Evolutionary conservation across 495 filamentous ascomycete species (phyloP), one percentile per base, ranked within the genome.

Genomic region (Neurospora sp.): DNA sequence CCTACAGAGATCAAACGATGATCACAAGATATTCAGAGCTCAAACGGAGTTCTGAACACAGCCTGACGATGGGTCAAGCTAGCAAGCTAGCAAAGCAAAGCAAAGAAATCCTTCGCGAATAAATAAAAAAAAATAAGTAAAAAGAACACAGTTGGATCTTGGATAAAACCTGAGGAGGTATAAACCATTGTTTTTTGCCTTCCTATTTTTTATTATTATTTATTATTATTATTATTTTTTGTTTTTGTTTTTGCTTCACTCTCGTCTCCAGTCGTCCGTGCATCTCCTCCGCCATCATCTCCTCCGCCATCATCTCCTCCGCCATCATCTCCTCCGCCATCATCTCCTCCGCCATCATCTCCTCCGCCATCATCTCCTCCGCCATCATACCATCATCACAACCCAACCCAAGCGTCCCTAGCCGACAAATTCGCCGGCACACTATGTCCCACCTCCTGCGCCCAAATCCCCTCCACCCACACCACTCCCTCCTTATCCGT

Each of bases 341-440:
- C 40, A 43, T 43, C 2, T 43, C 40, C 40, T 8, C 40, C 40
- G 40, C 40, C 15, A 40, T 42, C 40, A 43, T 43, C 2, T 43
- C 40, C 40, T 8, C 40, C 40, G 40, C 40, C 17, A 42, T 19
- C 17, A 45, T 45, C 3, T 42, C 40, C 1, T 42, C 5, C 39
- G 39, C 5, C 39, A 40, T 9, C 19, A 43, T 7, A 9, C 43
- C n/a, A 45, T 21, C 11, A 54, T 74, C 48, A 82, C 70, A 83
- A 42, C 24, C 80, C 82, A 69, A 84, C 83, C 79, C 81, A 83
- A 43, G 70, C 69, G 72, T 83, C 79, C 28, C 79, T 81, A 43
- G 81, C 82, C 19, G 80, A 81, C 73, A 82, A 70, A 59, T 82
- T 82, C 4, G 77, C 70, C 40, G 82, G 82, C 38, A 83, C 83